Percentiles rank a stretch among this genome's conserved stretches.
phyloP scores from a whole-genome alignment of 441 rosid genomes.

The Pelargonium citronellum region DNA sequence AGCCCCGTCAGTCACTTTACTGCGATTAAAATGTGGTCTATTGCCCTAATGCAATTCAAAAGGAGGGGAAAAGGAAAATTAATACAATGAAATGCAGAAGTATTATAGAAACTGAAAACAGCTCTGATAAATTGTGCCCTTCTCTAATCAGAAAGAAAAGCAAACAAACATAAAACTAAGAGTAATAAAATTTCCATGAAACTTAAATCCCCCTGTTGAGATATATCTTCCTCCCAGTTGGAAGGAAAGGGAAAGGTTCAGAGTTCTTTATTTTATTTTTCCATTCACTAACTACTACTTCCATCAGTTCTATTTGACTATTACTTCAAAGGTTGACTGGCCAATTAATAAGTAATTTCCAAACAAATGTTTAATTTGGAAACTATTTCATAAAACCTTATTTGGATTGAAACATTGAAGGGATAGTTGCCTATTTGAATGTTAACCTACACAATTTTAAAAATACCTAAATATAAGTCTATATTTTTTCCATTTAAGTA shows the following conservation, averaged over 20 bases:
- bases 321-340: neutral
- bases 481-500: no score
- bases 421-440: neutral
- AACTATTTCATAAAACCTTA: neutral
- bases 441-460: no score
- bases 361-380: neutral
- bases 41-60: slow-evolving; percentile 42
- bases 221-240: neutral
- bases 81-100: neutral
- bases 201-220: neutral
- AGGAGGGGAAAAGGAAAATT: slow-evolving; percentile 9
- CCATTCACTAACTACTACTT: neutral
- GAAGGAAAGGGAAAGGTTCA: neutral
- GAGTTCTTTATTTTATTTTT: neutral
- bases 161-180: neutral
- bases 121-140: neutral
- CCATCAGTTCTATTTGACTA: slow-evolving; percentile 3
- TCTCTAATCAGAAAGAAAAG: neutral
- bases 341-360: neutral
- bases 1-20: slow-evolving; percentile 44
- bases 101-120: neutral
- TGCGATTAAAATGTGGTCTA: slow-evolving; percentile 44
- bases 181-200: neutral
- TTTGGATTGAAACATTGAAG: neutral
- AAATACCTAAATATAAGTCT: no score